Percentiles rank a stretch among this genome's conserved stretches.
Conservation (phyloP, 768 basidiomycete species). For the Boletus subcaerulescens region DNA sequence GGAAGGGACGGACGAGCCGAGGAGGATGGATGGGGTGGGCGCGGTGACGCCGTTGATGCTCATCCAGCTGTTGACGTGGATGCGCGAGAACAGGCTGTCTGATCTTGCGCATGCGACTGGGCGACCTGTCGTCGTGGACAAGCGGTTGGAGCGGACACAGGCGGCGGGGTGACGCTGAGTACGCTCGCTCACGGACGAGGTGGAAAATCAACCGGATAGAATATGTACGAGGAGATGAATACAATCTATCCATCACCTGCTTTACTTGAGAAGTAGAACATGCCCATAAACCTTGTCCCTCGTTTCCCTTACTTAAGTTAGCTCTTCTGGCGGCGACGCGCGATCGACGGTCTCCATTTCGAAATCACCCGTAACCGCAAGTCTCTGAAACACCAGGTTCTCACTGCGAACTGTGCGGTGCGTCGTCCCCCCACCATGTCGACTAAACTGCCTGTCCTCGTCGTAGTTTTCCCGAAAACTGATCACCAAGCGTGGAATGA, state of each 20-base stretch:
- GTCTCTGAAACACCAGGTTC: conserved; percentile 8
- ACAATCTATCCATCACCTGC: background rate
- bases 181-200: no score
- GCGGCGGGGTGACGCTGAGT: conserved; percentile 44
- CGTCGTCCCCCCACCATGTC: background rate
- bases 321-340: no score
- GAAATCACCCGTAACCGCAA: conserved; percentile 1
- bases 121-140: conserved; percentile 59
- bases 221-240: no score
- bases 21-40: conserved; percentile 8
- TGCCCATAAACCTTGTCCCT: no score
- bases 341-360: background rate
- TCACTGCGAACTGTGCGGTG: background rate
- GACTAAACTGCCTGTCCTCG: background rate
- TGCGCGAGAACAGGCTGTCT: conserved; percentile 63
- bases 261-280: background rate
- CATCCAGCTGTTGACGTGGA: conserved; percentile 53
- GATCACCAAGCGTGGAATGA: conserved; percentile 19
- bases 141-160: conserved; percentile 70
- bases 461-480: conserved; percentile 19
- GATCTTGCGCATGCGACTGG: conserved; percentile 54
- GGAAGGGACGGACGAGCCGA: conserved; percentile 20
- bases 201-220: no score
- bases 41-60: conserved; percentile 59
- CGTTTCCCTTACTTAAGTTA: background rate